phyloP scores from a whole-genome alignment of 108 stramenopile species.

The Nitzschia sp. region DNA sequence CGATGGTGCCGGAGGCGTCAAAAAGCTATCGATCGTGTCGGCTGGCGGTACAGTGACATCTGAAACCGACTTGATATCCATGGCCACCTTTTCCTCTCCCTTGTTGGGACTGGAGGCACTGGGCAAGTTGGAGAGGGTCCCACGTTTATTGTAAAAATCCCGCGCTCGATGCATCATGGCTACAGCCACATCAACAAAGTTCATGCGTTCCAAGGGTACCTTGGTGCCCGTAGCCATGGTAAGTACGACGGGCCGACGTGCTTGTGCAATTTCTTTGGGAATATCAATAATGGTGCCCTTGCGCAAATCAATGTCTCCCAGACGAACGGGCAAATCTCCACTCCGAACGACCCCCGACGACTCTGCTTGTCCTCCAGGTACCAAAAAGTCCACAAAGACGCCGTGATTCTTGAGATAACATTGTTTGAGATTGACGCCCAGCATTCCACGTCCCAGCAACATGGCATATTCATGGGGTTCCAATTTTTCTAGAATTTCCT shows the following conservation, averaged over 20 bases:
- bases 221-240: conserved; percentile 55
- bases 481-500: conserved; percentile 47
- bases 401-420: conserved; percentile 77
- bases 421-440: conserved; percentile 81
- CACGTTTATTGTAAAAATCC: conserved; percentile 17
- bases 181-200: conserved; percentile 52
- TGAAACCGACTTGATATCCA: conserved; percentile 19
- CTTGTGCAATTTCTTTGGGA: conserved; percentile 60
- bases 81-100: not conserved
- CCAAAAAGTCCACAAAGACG: conserved; percentile 77
- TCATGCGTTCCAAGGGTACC: conserved; percentile 49
- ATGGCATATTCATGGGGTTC: conserved; percentile 70
- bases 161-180: conserved; percentile 53
- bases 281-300: conserved; percentile 74
- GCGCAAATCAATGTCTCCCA: conserved; percentile 69
- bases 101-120: conserved; percentile 15
- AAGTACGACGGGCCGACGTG: conserved; percentile 68
- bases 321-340: conserved; percentile 65
- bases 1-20: conserved; percentile 32
- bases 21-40: conserved; percentile 24
- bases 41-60: conserved; percentile 15
- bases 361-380: conserved; percentile 75
- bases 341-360: conserved; percentile 62
- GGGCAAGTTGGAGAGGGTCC: conserved; percentile 11
- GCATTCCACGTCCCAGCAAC: conserved; percentile 75